These are phyloP conservation scores for Globisporangium middletonii DNA, from an alignment of 352 stramenopile genomes.

Conservation along the genomic window DNA sequence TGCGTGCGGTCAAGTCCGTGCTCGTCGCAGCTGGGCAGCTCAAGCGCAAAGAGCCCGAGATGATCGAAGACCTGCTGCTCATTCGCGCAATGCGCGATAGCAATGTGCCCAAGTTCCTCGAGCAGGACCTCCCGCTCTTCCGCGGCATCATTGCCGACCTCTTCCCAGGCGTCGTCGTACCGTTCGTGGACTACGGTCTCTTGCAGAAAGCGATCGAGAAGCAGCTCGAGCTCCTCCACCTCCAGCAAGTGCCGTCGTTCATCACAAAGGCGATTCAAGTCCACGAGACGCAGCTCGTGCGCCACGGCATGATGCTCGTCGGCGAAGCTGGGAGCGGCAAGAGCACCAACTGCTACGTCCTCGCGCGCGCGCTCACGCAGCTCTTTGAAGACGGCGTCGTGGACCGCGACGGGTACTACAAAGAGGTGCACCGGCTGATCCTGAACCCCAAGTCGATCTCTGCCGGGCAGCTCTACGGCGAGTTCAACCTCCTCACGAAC, in stretches of 20 bases:
- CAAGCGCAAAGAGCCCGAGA: slow-evolving; percentile 92
- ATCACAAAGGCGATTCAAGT: slow-evolving; percentile 87
- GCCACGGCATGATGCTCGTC: slow-evolving; percentile 94
- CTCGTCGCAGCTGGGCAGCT: slow-evolving; percentile 92
- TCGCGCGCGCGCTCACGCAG: slow-evolving; percentile 65
- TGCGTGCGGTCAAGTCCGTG: slow-evolving; percentile 92
- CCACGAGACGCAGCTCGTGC: slow-evolving; percentile 88
- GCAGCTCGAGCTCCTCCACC: slow-evolving; percentile 59
- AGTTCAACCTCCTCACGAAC: slow-evolving; percentile 93
- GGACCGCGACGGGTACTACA: slow-evolving; percentile 84
- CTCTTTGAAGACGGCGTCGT: slow-evolving; percentile 74
- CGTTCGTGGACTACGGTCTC: slow-evolving; percentile 92
- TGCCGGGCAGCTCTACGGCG: slow-evolving; percentile 92
- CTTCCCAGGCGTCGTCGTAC: slow-evolving; percentile 91
- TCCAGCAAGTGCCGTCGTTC: slow-evolving; percentile 84
- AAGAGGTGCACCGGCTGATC: slow-evolving; percentile 80
- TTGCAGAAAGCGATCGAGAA: slow-evolving; percentile 88
- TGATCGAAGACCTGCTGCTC: slow-evolving; percentile 91
- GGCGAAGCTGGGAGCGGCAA: slow-evolving; percentile 89
- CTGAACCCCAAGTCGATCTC: slow-evolving; percentile 96
- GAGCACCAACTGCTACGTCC: slow-evolving; percentile 75
- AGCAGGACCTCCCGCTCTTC: slow-evolving; percentile 93
- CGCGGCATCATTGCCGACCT: slow-evolving; percentile 92
- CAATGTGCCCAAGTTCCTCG: slow-evolving; percentile 94
- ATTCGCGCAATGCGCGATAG: slow-evolving; percentile 96